Evolutionary conservation across 345 rosid species (phyloP), one percentile per base, ranked within the genome.

Genomic region (Ricinus communis): DNA sequence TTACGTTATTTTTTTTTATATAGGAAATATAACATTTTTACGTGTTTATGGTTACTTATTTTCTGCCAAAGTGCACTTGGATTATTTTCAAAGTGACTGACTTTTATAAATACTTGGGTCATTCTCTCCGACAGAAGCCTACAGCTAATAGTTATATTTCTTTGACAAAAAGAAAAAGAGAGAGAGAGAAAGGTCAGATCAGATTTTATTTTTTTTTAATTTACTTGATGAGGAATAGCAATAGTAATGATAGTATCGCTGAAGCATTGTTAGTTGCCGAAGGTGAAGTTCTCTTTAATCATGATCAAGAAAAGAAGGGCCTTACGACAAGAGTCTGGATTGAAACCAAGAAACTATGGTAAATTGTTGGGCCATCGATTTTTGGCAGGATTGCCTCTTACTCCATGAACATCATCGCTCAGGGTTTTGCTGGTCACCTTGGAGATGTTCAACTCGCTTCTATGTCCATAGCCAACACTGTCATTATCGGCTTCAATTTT

Each of bases 391-490:
- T 83, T 49, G 81, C 89, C 0, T 54, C 85, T n/a, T 87, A 46
- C 70, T 68, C 88, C 65, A 85, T 84, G 65, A 83, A 82, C 80
- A 70, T 88, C 28, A n/a, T 87, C 72, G 82, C 90, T 60, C 88
- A 89, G 66, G 86, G 87, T 28, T 87, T 85, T 28, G 90, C 90
- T 4, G 90, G 91, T 59, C 91, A 83, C 71, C 84, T 89, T 25
- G 90, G 90, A 41, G 88, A 86, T 40, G 76, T 87, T 18, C 77
- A 85, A 30, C 86, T 89, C 40, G 95, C 95, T 45, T 82, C 95
- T 15, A 77, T 87, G 56, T 86, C 88, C 72, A 83, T 89, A 0
- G 87, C 87, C 67, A 84, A 83, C 66, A 79, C 84, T 24, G 91
- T 89, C 72, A 87, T 87, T 14, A 85, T 80, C 46, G 91, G 91